Conservation (phyloP, 768 basidiomycete species). For the Rubroboletus pulcherrimus region DNA sequence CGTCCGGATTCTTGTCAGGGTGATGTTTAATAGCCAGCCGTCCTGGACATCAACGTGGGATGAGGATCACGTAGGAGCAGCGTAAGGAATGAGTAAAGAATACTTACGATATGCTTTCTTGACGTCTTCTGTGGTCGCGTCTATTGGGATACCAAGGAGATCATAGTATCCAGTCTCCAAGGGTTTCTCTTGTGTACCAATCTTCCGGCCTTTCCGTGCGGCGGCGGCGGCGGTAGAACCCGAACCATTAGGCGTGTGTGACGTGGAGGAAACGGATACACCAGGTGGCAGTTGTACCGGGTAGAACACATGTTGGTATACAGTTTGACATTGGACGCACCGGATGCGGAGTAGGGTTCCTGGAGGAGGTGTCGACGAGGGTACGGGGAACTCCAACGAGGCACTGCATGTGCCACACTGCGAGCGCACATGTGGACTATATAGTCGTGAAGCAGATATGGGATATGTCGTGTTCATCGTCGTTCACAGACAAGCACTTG, state of each 20-base stretch:
- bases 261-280: conserved; percentile 8
- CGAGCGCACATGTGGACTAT: conserved; percentile 64
- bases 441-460: conserved; percentile 59
- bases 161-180: conserved; percentile 92
- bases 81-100: background rate
- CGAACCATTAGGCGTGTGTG: conserved; percentile 20
- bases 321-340: conserved; percentile 63
- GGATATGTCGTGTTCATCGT: conserved; percentile 47
- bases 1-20: conserved; percentile 89
- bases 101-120: conserved; percentile 84
- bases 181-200: conserved; percentile 84
- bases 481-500: conserved; percentile 15
- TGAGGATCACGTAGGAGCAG: background rate
- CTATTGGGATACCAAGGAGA: conserved; percentile 68
- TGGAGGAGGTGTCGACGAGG: conserved; percentile 50
- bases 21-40: conserved; percentile 87
- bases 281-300: conserved; percentile 50
- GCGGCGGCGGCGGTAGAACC: conserved; percentile 13
- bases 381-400: conserved; percentile 66
- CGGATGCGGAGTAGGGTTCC: conserved; percentile 60
- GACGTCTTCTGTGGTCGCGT: conserved; percentile 78
- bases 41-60: conserved; percentile 37
- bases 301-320: conserved; percentile 66
- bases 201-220: conserved; percentile 61
- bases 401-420: conserved; percentile 55